A percentile compares a stretch with the other conserved stretches of the same genome.
phyloP scores from a whole-genome alignment of 2,329 filamentous ascomycete species.

The Blastomyces parvus region DNA sequence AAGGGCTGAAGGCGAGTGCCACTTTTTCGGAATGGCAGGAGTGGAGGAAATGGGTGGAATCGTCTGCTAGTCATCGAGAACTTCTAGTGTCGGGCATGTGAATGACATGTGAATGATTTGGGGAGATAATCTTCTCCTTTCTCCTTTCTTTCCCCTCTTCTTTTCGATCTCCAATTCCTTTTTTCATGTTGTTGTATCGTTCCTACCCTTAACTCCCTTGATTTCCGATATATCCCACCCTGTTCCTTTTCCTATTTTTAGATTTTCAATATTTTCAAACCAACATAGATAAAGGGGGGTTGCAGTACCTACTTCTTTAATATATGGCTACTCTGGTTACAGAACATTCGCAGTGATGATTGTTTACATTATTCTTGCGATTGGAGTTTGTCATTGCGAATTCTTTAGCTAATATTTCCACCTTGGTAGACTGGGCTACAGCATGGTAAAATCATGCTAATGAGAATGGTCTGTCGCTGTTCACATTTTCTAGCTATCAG shows the following conservation, averaged over 20 bases:
- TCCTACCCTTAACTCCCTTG: background rate
- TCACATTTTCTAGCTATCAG: background rate
- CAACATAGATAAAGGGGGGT: background rate
- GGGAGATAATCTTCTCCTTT: background rate
- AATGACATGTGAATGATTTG: constrained; percentile 3
- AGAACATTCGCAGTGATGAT: background rate
- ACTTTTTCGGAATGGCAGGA: constrained; percentile 64
- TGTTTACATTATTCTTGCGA: background rate
- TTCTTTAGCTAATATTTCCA: background rate
- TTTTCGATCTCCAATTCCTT: background rate
- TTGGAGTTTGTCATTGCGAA: background rate
- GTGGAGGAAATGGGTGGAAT: constrained; percentile 63
- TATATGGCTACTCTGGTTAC: background rate
- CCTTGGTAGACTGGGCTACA: background rate
- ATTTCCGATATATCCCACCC: background rate
- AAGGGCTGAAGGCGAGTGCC: constrained; percentile 67
- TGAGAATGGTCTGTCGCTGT: background rate
- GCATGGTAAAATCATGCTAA: background rate
- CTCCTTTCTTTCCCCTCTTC: background rate
- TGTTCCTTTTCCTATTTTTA: background rate
- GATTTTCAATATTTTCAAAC: background rate
- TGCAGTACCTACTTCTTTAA: background rate
- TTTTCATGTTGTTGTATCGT: background rate
- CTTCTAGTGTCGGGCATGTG: constrained; percentile 9
- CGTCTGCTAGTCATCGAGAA: constrained; percentile 7